Percentiles rank a stretch among this genome's conserved stretches.
These are phyloP conservation scores for Sungouiella thailandica DNA, from an alignment of 805 yeast genomes.

Conservation along the genomic window DNA sequence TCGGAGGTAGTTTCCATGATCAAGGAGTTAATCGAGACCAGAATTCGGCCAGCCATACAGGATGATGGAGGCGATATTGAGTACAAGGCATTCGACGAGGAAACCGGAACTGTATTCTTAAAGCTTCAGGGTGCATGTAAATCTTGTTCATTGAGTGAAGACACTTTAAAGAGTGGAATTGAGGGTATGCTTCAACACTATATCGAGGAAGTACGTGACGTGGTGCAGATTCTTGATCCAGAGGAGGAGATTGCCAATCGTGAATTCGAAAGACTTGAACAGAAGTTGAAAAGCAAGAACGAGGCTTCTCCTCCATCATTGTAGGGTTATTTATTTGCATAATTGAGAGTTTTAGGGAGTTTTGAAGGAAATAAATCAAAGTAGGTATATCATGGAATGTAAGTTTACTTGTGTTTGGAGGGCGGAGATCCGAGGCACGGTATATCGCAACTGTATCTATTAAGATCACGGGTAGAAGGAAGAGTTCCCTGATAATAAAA, in stretches of 20 bases:
- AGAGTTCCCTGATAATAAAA: no score
- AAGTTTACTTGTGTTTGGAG: no score
- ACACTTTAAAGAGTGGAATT: conserved; percentile 91
- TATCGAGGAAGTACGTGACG: conserved; percentile 90
- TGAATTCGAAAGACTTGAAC: conserved; percentile 83
- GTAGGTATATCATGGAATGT: no score
- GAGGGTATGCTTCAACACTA: conserved; percentile 97
- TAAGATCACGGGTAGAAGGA: no score
- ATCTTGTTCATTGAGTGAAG: conserved; percentile 84
- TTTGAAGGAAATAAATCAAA: no score
- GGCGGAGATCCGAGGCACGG: no score
- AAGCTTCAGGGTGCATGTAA: conserved; percentile 95
- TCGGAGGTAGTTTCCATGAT: conserved; percentile 81
- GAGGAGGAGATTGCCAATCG: conserved; percentile 72
- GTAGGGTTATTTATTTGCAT: conserved; percentile 6
- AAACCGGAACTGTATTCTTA: conserved; percentile 80
- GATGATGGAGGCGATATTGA: conserved; percentile 98
- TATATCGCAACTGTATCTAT: no score
- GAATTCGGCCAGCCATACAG: conserved; percentile 95
- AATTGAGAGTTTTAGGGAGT: no score
- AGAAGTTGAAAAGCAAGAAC: conserved; percentile 23
- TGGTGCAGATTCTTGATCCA: conserved; percentile 76
- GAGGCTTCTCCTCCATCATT: conserved; percentile 26
- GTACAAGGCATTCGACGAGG: conserved; percentile 79
- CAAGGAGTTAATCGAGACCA: conserved; percentile 85